Evolutionary conservation across 192 early-diverging fungal genomes (phyloP), one percentile per base, ranked within the genome.

Genomic region (Gamsiella multidivaricata): DNA sequence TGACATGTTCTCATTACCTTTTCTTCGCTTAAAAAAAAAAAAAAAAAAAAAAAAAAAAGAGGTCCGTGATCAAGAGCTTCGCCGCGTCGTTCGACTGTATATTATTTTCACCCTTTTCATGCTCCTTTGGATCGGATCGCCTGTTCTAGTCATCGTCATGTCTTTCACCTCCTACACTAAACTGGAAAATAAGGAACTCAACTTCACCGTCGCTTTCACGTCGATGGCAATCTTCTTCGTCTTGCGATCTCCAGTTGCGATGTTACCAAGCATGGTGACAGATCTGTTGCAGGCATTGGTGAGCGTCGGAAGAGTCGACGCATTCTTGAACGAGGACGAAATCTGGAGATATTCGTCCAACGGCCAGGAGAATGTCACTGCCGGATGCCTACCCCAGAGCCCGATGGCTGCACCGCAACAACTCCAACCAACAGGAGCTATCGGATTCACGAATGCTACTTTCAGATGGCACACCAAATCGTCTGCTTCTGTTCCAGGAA

Each of bases 311-410:
- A 88, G 92, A 39, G 85, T 98, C 20, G 87, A 88, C 42, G 69
- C 80, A 25, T 98, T 93, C 66, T 81, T 98, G 51, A 74, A 83
- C n/a, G 92, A 95, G 72, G 73, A 82, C 12, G 94, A 95, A 14
- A 69, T 95, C 17, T 87, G 89, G 66, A 80, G 70, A 42, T 81
- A 88, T 10, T 68, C 70, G 1, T 72, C 36, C 9, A 34, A n/a
- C 7, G 31, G 15, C 26, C 29, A 57, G 25, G 73, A 46, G 8
- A 39, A 57, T 0, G 37, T 34, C 10, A 37, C 29, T 11, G 26
- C 39, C 29, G 51, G 36, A 32, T 49, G 15, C 39, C 5, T 32
- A 12, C 36, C 47, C 20, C 36, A 54, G 9, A 63, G 61, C 52
- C 69, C 63, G 11, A 7, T 25, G n/a, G 52, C 20, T 26, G 22